These are phyloP conservation scores for Dactylellina cionopaga DNA, from an alignment of 2,329 filamentous ascomycete genomes.

Conservation along the genomic window DNA sequence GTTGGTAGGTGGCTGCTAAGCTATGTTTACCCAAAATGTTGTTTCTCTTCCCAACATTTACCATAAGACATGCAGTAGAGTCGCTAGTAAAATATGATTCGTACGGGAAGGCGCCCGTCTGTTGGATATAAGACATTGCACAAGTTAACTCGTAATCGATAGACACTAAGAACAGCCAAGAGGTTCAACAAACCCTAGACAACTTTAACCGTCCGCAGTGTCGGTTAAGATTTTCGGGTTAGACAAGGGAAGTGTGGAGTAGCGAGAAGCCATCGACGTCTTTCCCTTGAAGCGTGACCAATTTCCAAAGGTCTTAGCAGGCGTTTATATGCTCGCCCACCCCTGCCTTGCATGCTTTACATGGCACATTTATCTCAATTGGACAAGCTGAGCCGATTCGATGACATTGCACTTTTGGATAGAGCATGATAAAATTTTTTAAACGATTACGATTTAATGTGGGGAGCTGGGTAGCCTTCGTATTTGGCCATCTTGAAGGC, in stretches of 20 bases:
- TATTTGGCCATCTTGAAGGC: background rate
- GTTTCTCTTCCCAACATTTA: too few relatives aligned
- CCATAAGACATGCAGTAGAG: too few relatives aligned
- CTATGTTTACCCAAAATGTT: too few relatives aligned
- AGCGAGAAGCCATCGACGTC: conserved; percentile 37
- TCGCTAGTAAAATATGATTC: too few relatives aligned
- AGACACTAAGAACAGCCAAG: conserved; percentile 42
- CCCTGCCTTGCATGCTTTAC: conserved; percentile 40
- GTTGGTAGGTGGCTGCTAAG: too few relatives aligned
- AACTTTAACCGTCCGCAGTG: conserved; percentile 32
- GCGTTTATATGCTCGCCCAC: conserved; percentile 18
- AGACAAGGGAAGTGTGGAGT: conserved; percentile 34
- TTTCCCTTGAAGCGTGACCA: conserved; percentile 38
- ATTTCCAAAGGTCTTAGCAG: conserved; percentile 1
- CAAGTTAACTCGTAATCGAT: background rate
- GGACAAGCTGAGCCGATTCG: conserved; percentile 49
- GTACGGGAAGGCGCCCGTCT: too few relatives aligned
- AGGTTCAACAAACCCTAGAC: conserved; percentile 1
- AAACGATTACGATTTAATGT: conserved; percentile 25
- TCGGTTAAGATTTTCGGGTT: conserved; percentile 51
- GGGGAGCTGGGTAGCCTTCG: conserved; percentile 8
- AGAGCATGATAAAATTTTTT: conserved; percentile 22
- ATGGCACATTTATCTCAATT: conserved; percentile 48
- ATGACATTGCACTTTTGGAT: conserved; percentile 49
- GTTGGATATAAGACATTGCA: background rate